Conservation (phyloP, 257 asterid species). For the Osmanthus fragrans region DNA sequence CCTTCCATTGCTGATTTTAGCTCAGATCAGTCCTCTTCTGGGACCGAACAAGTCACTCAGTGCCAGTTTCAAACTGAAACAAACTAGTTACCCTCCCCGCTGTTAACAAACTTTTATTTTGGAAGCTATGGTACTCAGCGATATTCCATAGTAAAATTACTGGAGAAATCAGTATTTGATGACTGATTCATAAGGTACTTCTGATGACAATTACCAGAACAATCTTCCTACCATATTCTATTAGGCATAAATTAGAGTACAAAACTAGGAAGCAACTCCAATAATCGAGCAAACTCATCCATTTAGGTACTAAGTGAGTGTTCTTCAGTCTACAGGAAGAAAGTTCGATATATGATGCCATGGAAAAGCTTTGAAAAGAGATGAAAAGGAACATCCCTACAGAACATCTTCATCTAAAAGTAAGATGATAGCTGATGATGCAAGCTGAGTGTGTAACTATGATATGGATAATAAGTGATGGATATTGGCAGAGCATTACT, state of each 20-base stretch:
- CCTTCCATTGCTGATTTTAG: background rate
- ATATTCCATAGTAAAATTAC: background rate
- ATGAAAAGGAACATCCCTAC: background rate
- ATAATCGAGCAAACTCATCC: background rate
- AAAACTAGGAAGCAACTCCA: background rate
- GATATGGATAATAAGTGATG: conserved; percentile 8
- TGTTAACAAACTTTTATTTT: background rate
- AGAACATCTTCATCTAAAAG: background rate
- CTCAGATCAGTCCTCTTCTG: background rate
- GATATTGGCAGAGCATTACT: background rate
- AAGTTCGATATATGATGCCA: background rate
- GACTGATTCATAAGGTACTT: background rate
- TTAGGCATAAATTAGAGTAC: background rate
- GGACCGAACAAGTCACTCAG: background rate
- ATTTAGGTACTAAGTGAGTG: background rate
- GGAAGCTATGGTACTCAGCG: background rate
- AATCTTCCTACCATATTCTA: background rate
- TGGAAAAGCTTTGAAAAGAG: background rate
- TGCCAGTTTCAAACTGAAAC: conserved; percentile 2
- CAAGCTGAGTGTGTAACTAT: conserved; percentile 5
- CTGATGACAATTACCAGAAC: background rate
- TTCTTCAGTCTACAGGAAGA: background rate
- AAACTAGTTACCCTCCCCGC: background rate
- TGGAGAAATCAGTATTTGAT: background rate
- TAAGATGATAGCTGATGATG: background rate